These are phyloP conservation scores for Pulveroboletus sp. DNA, from an alignment of 768 basidiomycete genomes.

Conservation along the genomic window DNA sequence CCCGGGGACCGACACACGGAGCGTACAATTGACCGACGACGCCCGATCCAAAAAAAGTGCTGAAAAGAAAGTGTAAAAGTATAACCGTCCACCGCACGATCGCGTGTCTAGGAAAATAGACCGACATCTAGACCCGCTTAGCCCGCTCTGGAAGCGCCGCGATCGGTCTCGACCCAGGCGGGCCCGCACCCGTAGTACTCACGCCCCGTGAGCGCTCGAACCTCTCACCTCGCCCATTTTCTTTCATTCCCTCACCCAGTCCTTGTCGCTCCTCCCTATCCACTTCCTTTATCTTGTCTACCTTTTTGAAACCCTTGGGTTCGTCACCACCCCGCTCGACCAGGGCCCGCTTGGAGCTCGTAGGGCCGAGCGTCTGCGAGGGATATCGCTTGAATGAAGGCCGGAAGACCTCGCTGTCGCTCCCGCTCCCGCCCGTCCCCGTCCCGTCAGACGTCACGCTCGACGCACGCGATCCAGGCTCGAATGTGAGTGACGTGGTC, in stretches of 20 bases:
- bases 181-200: conserved; percentile 18
- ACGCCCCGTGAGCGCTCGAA: background rate
- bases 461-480: conserved; percentile 28
- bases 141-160: conserved; percentile 31
- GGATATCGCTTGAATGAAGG: conserved; percentile 73
- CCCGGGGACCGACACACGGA: too few species aligned
- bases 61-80: background rate
- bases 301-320: conserved; percentile 12
- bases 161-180: conserved; percentile 24
- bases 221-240: background rate
- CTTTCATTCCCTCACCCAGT: background rate
- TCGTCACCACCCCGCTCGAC: conserved; percentile 30
- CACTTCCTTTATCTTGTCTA: background rate
- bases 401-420: conserved; percentile 34
- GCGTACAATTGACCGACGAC: background rate
- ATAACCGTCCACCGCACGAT: too few species aligned
- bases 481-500: conserved; percentile 16
- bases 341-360: conserved; percentile 49
- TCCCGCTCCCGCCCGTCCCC: conserved; percentile 29
- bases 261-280: background rate
- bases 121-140: conserved; percentile 18
- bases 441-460: conserved; percentile 32
- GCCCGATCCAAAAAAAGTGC: background rate
- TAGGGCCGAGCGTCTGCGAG: conserved; percentile 67
- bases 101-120: background rate